Base-by-base conservation (phyloP, 202 grass and related monocot genomes). In the Panicum hallii region DNA sequence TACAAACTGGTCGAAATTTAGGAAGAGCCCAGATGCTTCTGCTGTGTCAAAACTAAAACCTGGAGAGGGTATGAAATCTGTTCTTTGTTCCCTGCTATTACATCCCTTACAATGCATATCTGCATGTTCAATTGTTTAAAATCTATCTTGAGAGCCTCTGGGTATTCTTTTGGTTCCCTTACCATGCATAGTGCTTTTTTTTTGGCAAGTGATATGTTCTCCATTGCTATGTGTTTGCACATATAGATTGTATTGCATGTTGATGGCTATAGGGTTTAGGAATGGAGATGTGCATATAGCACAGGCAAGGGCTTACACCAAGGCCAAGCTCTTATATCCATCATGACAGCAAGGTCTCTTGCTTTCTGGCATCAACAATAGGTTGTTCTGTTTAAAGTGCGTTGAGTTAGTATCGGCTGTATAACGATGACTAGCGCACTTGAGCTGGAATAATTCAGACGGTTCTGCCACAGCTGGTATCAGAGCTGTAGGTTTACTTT, bases 261-360 rank as follows among this genome's bases (percentile, higher is more conserved):
- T 81, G 48, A 47, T 68, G 6, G 32, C 34, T 69, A 17, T 8
- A 57, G 50, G 57, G 70, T 70, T 53, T 69, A 67, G 68, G 15
- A 76, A 75, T 32, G 75, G 40, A 64, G 38, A 15, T 54, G 65
- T 61, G 50, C 34, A 32, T 6, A 28, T 55, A n/a, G 52, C 43
- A 80, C 53, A 72, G 13, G 9, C 14, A 71, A 76, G 63, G 73
- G 49, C 67, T 83, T 79, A 74, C 80, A 13, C 42, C 14, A 4
- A 70, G 42, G 63, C 45, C 14, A 82, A 48, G 50, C 52, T 68
- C 62, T 13, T 62, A 44, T 12, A 43, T 47, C 42, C 8, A 75
- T 91, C 85, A 84, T 36, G 36, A 36, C 6, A 91, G 56, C 30
- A 88, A 73, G 32, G 89, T 91, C 43, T 91, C 85, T 80, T 76